Conservation (phyloP, 2,329 filamentous ascomycete genomes). For the Phialocephala sp. region DNA sequence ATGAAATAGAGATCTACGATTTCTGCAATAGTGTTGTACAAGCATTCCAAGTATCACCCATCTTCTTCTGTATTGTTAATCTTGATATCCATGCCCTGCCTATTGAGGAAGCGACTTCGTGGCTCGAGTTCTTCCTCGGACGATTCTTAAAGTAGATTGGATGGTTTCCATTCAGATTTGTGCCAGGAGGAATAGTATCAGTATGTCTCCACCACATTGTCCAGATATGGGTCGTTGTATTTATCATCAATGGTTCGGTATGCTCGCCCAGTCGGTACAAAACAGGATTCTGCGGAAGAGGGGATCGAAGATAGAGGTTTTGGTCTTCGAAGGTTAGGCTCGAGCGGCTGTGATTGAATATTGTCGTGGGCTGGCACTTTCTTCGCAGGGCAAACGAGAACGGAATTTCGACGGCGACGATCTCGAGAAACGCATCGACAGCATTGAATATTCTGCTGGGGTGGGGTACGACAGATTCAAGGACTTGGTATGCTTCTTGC, state of each 20-base stretch:
- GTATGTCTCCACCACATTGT: conserved; percentile 42
- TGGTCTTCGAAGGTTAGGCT: conserved; percentile 61
- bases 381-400: conserved; percentile 67
- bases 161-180: conserved; percentile 76
- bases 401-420: conserved; percentile 48
- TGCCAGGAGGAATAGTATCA: conserved; percentile 62
- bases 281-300: conserved; percentile 69
- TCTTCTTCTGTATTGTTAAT: conserved; percentile 45
- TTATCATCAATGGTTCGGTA: conserved; percentile 69
- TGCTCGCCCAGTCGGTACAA: conserved; percentile 84
- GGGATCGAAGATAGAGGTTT: conserved; percentile 64
- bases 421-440: not conserved
- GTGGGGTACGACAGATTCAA: not conserved
- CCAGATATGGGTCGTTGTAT: not conserved
- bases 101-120: conserved; percentile 81
- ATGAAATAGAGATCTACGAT: not conserved
- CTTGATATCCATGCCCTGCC: conserved; percentile 74
- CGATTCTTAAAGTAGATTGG: conserved; percentile 77
- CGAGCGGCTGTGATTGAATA: conserved; percentile 74
- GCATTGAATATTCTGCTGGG: not conserved
- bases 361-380: conserved; percentile 53
- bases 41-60: not conserved
- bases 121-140: conserved; percentile 61
- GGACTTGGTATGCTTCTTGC: not conserved
- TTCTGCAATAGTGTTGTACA: not conserved